Evolutionary conservation across 2,329 filamentous ascomycete genomes (phyloP), one percentile per base, ranked within the genome.

Genomic region (Xylaria hypoxylon): DNA sequence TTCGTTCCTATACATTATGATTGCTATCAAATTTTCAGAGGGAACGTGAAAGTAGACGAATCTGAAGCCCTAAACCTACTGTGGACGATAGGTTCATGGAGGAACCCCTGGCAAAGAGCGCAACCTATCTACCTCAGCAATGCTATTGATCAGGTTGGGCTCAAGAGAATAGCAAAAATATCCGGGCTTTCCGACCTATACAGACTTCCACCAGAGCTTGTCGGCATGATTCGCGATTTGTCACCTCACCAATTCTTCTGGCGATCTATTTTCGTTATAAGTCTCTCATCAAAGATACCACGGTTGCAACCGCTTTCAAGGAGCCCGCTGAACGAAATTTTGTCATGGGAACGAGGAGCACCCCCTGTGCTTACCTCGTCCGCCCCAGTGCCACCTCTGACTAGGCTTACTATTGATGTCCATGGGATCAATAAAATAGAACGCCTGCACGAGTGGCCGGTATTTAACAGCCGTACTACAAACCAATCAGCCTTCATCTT

Each of bases 1-100:
- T 55, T 55, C 35, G 6, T 55, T 42, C 52, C 52, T 42, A 42
- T 55, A 55, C 52, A 55, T 55, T 28, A 55, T 28, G 35, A 55
- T 42, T 55, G 52, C 52, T 55, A 55, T n/a, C 35, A 55, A 42
- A 55, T 55, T 42, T 55, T 55, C 52, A 55, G 52, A 55, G 22
- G 19, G 22, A 55, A 55, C 35, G 52, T 55, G 6, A 55, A 42
- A 35, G 35, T 42, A 42, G 35, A 44, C 35, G 52, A 55, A 42
- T 55, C 52, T 55, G 52, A 55, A 55, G 52, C 52, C 17, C 35
- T 55, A 13, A 11, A 55, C 52, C 35, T 55, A 3, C 35, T 55
- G 52, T 55, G 35, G 35, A 42, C 33, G 19, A 55, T 55, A 55
- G 52, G 52, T 28, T 55, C 52, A 44, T 55, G 35, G 52, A 55